Evolutionary conservation across 2,329 filamentous ascomycete genomes (phyloP).

Genomic region (Colletotrichum magnum): DNA sequence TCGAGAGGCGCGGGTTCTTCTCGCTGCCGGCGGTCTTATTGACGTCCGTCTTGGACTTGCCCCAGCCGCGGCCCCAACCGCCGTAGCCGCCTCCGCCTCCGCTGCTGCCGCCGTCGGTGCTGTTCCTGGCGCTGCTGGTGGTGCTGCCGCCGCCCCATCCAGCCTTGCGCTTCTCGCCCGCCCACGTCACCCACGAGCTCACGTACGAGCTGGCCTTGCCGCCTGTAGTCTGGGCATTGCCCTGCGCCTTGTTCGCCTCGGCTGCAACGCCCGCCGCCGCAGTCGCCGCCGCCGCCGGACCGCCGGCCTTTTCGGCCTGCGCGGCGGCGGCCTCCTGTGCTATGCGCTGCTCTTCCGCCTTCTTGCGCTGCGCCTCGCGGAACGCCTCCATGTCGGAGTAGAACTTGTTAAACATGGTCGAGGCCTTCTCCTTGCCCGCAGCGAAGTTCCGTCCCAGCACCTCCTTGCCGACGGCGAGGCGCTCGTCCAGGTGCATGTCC

Average conservation of each 20-base stretch:
- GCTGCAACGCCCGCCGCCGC: conserved; percentile 43
- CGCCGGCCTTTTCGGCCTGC: conserved; percentile 38
- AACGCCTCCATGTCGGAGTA: conserved; percentile 88
- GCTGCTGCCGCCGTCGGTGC: conserved; percentile 2
- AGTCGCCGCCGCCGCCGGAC: conserved; percentile 43
- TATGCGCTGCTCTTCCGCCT: conserved; percentile 56
- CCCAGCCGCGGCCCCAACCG: conserved; percentile 53
- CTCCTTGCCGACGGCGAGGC: conserved; percentile 86
- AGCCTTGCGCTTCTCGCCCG: conserved; percentile 80
- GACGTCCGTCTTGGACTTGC: conserved; percentile 42
- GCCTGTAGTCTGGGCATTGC: conserved; percentile 64
- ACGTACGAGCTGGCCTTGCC: conserved; percentile 74
- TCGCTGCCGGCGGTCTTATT: conserved; percentile 33
- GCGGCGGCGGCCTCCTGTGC: conserved; percentile 46
- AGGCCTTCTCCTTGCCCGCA: conserved; percentile 89
- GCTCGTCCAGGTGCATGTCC: conserved; percentile 93
- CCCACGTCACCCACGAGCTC: conserved; percentile 79
- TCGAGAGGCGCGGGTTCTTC: conserved; percentile 44
- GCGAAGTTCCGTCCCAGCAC: conserved; percentile 91
- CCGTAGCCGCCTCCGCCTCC: conserved; percentile 40
- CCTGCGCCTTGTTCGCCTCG: conserved; percentile 60
- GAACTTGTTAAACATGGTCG: conserved; percentile 86
- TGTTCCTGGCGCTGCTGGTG: conserved; percentile 35
- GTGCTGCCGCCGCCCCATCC: conserved; percentile 51
- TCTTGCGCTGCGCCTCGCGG: conserved; percentile 60